Conservation (phyloP, 306 rosid species). For the Rosa persica region DNA sequence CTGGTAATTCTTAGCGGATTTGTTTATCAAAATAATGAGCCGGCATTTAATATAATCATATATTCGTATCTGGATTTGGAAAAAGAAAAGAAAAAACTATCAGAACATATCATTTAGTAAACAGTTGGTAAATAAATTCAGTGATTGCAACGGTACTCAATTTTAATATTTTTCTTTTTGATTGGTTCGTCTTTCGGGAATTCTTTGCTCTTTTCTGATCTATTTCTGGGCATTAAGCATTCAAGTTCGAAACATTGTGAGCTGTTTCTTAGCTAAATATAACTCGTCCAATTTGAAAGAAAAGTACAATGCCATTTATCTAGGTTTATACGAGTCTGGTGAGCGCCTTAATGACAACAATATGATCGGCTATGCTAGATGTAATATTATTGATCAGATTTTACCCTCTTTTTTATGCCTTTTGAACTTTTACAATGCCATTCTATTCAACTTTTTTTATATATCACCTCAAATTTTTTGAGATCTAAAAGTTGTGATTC, state of each 20-base stretch:
- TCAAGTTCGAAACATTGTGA: not conserved
- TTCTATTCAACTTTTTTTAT: constrained; percentile 3
- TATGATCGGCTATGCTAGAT: not conserved
- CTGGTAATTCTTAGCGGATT: not conserved
- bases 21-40: not conserved
- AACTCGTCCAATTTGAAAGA: not conserved
- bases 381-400: not conserved
- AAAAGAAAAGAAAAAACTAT: not conserved
- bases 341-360: constrained; percentile 22
- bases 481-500: not conserved
- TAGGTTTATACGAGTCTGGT: constrained; percentile 39
- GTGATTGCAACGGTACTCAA: not conserved
- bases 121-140: not conserved
- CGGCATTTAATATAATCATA: not conserved
- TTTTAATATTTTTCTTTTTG: not conserved
- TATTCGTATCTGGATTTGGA: not conserved
- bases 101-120: not conserved
- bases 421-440: not conserved
- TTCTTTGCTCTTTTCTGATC: not conserved
- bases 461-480: not conserved
- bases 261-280: constrained; percentile 8
- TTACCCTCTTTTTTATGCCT: not conserved
- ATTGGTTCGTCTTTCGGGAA: not conserved
- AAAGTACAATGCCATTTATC: constrained; percentile 7
- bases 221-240: not conserved